Base-by-base conservation (phyloP, 768 basidiomycete species). In the Lyophyllum semitale region DNA sequence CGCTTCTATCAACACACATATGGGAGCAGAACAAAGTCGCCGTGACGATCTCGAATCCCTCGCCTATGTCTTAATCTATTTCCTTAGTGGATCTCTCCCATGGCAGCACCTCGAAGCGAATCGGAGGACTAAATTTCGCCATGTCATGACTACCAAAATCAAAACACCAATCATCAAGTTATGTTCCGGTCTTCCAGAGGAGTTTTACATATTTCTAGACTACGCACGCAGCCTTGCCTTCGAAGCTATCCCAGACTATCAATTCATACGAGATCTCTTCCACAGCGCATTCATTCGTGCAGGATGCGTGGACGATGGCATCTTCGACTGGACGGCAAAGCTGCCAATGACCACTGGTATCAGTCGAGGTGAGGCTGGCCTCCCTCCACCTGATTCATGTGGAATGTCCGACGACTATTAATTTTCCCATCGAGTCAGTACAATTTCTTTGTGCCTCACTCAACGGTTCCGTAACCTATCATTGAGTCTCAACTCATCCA, bases 51-150 rank as follows among this genome's bases (percentile, higher is more conserved):
- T 91, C 59, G 89, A 92, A 70, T 90, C 89, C 8, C 82, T 91
- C 44, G 89, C 87, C 51, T 91, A 91, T 68, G 87, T 91, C n/a
- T 81, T 91, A 59, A 91, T 91, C 87, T 91, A 91, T 77, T 91
- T 91, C 82, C 84, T 91, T 57, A 84, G 87, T 59, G 90, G 89
- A 43, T 82, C 84, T 46, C 81, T 91, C 46, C 89, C 90, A 25
- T 91, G 90, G 89, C 54, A 56, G 30, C 23, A 18, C 15, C 23
- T 29, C 1, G 26, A 55, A 37, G 33, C 29, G 13, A 9, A 13
- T 29, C 33, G 42, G 26, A 48, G 23, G 25, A 17, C 35, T 38
- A 55, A 55, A 32, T 33, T 25, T 20, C 8, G 13, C 15, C 43
- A 12, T 1, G 38, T 56, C 41, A 43, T 56, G 38, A 26, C 18